Evolutionary conservation across 148 eudicot species (phyloP), one percentile per base, ranked within the genome.

Genomic region (Vaccinium darrowii): DNA sequence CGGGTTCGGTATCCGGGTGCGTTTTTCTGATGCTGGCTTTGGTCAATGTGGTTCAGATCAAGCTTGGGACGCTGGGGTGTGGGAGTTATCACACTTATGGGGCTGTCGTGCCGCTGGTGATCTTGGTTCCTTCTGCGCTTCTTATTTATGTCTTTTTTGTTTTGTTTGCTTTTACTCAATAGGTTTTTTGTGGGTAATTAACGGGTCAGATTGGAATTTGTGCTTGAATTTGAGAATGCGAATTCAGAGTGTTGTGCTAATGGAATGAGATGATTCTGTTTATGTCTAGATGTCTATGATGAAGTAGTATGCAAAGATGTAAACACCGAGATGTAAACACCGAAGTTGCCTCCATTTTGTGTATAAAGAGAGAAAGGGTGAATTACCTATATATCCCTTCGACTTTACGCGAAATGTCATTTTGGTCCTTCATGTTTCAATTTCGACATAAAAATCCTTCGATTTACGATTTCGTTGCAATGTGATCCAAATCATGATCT

Each of bases 31-130:
- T 94, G 98, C 21, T 95, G 87, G 96, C 98, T 4, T 50, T 96
- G 84, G 76, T 93, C 16, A 89, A 93, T 84, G 94, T 94, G 50
- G 96, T 91, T 8, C 98, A 95, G 90, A 91, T 95, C 82, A 95
- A 95, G 93, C 89, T 95, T 4, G 98, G 98, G 71, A 87, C 90
- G 25, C 84, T 94, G 84, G 82, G 86, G 0, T 94, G 98, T 84
- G 98, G 95, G 23, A 91, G 95, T 18, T 51, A 86, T 1, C 90
- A 94, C n/a, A 89, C 87, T 36, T 91, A 86, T 77, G 97, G 91
- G 33, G 98, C 98, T 75, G 92, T 96, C 75, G 89, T 96, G 56
- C 98, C 98, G 4, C 90, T 96, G 25, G 87, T 94, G 65, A 90
- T 90, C 43, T 87, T 95, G n/a, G 98, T 95, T 21, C 98, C 98